Percentiles rank a stretch among this genome's conserved stretches.
These are phyloP conservation scores for Phanerochaete carnosa DNA, from an alignment of 768 basidiomycete species.

Conservation along the genomic window DNA sequence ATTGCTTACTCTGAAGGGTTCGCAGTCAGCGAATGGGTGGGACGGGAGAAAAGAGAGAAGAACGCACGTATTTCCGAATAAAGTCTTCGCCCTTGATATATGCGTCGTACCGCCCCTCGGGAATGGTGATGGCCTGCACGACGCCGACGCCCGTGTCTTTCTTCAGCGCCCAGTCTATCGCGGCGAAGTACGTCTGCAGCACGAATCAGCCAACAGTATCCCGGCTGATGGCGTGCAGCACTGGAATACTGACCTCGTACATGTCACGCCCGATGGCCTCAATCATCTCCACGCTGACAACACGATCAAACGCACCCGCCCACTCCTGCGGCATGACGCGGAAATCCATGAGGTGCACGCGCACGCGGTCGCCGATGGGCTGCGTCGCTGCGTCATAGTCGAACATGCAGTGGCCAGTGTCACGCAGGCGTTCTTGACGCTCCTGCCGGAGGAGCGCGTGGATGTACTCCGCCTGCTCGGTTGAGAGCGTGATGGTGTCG, in stretches of 20 bases:
- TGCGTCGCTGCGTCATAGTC: not conserved
- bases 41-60: not conserved
- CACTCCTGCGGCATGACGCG: slow-evolving; percentile 59
- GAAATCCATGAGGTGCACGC: slow-evolving; percentile 77
- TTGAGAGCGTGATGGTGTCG: slow-evolving; percentile 71
- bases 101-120: slow-evolving; percentile 60
- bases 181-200: slow-evolving; percentile 47
- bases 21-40: not conserved
- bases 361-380: slow-evolving; percentile 32
- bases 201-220: not conserved
- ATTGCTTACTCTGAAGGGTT: not conserved
- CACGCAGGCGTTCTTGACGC: not conserved
- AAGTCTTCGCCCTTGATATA: slow-evolving; percentile 66
- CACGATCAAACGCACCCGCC: slow-evolving; percentile 61
- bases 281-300: slow-evolving; percentile 78
- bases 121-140: slow-evolving; percentile 74
- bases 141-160: slow-evolving; percentile 55
- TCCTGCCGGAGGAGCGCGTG: not conserved
- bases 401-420: not conserved
- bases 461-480: slow-evolving; percentile 47
- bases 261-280: slow-evolving; percentile 71
- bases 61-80: slow-evolving; percentile 71
- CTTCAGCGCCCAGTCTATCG: slow-evolving; percentile 68
- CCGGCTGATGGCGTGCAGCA: not conserved
- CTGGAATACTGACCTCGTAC: slow-evolving; percentile 35